Percentiles rank a stretch among this genome's conserved stretches.
Evolutionary conservation across 495 filamentous ascomycete genomes (phyloP).

Genomic region (Aspergillus ostianus): DNA sequence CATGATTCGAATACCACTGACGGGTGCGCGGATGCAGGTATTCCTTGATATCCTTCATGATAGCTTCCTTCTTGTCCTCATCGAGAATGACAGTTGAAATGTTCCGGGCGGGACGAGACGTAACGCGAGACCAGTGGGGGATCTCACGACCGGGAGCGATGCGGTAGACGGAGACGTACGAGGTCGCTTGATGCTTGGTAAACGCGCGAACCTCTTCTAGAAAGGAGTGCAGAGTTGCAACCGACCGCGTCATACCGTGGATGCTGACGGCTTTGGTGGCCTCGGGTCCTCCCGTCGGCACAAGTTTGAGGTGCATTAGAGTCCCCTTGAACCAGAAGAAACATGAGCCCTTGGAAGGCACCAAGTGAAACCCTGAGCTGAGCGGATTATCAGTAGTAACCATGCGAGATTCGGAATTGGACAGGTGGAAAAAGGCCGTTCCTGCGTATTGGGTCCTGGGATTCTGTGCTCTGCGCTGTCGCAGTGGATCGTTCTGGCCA

Average conservation of each 20-base stretch:
- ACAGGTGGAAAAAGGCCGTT: not conserved
- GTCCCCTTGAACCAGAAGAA: not conserved
- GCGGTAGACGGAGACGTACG: not conserved
- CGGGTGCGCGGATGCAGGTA: constrained; percentile 24
- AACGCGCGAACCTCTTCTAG: not conserved
- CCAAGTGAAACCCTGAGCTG: not conserved
- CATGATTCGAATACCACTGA: constrained; percentile 53
- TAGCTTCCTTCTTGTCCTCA: constrained; percentile 58
- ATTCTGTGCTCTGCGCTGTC: not conserved
- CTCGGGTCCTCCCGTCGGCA: not conserved
- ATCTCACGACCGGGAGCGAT: not conserved
- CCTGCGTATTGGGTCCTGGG: not conserved
- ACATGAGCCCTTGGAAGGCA: not conserved
- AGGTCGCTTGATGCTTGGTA: not conserved
- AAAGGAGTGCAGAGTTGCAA: not conserved
- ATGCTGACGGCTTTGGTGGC: not conserved
- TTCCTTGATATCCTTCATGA: constrained; percentile 49
- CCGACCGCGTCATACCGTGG: not conserved
- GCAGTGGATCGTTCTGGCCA: not conserved
- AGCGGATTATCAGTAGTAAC: not conserved
- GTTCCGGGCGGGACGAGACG: constrained; percentile 57
- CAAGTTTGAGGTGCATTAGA: not conserved
- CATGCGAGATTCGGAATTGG: too few relatives aligned
- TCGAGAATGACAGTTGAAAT: constrained; percentile 78
- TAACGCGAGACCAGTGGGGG: constrained; percentile 20